Conservation (phyloP, 176 grass and related monocot genomes). For the sorghum (Sorghum bicolor) region Sorghum_bicolor_NCBIv3 NC_012878.2:52886501-52887000, state of each 20-base stretch:
- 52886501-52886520: not conserved
- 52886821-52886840: not conserved
- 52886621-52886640: not conserved
- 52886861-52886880: not conserved
- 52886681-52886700: not conserved
- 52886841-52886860: not conserved
- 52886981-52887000: not conserved
- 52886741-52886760: not conserved
- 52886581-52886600: too few species aligned
- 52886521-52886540: too few species aligned
- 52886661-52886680: not conserved
- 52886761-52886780: conserved; percentile 3
- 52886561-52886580: not conserved
- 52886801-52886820: not conserved
- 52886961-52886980: not conserved
- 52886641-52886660: not conserved
- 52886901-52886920: not conserved
- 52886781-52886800: not conserved
- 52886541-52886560: too few species aligned
- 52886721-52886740: not conserved
- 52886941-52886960: not conserved
- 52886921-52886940: not conserved
- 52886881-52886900: not conserved
- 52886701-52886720: not conserved
- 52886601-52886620: not conserved